Conservation (phyloP, 176 grass and related monocot genomes). For the Hsuehochloa calcarea region DNA sequence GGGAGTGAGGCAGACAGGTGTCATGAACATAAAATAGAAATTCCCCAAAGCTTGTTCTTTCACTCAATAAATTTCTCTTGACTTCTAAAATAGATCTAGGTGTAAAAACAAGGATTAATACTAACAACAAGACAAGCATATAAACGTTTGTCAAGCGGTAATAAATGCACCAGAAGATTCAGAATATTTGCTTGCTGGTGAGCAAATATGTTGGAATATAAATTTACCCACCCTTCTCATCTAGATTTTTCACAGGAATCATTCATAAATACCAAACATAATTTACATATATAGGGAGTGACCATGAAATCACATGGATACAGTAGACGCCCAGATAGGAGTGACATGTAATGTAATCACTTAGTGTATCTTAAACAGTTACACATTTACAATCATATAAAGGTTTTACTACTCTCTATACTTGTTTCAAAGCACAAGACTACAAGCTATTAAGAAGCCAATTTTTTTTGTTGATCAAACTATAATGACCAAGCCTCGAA, state of each 20-base stretch:
- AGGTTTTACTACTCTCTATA: conserved; percentile 3
- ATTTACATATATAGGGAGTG: background rate
- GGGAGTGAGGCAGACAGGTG: background rate
- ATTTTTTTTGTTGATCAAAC: background rate
- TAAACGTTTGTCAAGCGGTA: background rate
- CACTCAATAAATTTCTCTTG: background rate
- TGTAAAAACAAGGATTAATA: conserved; percentile 6
- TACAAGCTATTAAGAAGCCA: background rate
- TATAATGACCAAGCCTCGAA: background rate
- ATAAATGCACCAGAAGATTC: background rate
- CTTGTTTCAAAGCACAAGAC: background rate
- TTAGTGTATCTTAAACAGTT: background rate
- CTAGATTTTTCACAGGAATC: background rate
- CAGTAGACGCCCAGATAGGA: background rate
- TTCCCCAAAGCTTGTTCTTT: background rate
- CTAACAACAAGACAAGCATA: background rate
- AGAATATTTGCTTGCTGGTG: background rate
- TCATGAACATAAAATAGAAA: background rate
- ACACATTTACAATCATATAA: background rate
- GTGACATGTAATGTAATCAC: conserved; percentile 1
- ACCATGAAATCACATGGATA: background rate
- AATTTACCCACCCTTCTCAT: background rate
- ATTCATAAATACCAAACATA: background rate
- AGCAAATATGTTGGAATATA: background rate
- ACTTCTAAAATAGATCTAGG: background rate